Evolutionary conservation across 2,329 filamentous ascomycete genomes (phyloP).

Genomic region (Grosmannia huntii): DNA sequence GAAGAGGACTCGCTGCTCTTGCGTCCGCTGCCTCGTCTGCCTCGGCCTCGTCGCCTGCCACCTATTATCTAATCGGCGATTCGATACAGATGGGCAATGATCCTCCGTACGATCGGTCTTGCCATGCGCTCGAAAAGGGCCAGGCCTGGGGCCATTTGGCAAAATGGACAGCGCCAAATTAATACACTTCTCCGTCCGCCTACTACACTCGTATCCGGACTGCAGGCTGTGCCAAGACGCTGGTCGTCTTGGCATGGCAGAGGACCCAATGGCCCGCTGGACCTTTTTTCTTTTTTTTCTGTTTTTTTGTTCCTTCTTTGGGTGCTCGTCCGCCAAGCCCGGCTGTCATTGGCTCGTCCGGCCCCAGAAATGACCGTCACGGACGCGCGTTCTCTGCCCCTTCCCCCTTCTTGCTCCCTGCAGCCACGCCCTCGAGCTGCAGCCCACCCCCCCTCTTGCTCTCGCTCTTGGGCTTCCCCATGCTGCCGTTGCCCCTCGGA

Average conservation of each 20-base stretch:
- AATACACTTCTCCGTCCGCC: too few species aligned
- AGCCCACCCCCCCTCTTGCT: background rate
- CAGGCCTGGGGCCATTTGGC: too few species aligned
- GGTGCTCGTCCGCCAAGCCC: constrained; percentile 6
- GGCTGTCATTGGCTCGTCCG: constrained; percentile 8
- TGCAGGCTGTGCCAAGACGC: background rate
- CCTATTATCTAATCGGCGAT: too few species aligned
- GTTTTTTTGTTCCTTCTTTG: constrained; percentile 3
- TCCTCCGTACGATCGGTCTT: too few species aligned
- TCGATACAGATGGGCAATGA: too few species aligned
- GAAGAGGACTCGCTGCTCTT: too few species aligned
- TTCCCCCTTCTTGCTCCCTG: background rate
- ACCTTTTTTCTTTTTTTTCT: too few species aligned
- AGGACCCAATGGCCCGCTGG: too few species aligned
- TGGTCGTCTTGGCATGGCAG: background rate
- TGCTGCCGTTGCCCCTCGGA: background rate
- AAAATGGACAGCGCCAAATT: too few species aligned
- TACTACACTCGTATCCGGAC: background rate
- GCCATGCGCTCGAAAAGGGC: too few species aligned
- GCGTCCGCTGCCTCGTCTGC: too few species aligned
- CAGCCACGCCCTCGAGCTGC: background rate
- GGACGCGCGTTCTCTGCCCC: constrained; percentile 14
- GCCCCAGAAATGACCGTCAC: background rate
- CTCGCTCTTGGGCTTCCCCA: background rate
- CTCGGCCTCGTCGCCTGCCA: too few species aligned